Percentiles rank a stretch among this genome's conserved stretches.
Conservation (phyloP, 2,329 filamentous ascomycete species). For the Trichoderma cornu-damae region DNA sequence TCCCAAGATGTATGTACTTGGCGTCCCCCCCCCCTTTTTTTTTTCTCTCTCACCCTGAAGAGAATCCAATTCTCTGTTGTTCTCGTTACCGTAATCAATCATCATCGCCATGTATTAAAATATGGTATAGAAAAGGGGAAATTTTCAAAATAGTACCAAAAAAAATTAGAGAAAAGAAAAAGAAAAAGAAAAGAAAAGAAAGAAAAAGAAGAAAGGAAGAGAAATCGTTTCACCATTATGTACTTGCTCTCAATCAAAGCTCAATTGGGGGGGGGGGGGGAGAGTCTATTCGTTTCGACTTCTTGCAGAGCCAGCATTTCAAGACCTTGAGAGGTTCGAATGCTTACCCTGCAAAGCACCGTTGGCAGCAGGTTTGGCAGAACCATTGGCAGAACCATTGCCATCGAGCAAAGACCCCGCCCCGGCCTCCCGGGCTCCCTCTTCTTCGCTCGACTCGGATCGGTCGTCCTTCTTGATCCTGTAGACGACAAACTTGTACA, state of each 20-base stretch:
- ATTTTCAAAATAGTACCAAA: background rate
- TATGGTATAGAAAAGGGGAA: background rate
- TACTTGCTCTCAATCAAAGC: too few species aligned
- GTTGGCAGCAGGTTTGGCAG: background rate
- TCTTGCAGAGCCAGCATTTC: background rate
- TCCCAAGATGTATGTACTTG: background rate
- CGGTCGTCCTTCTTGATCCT: slow-evolving; percentile 62
- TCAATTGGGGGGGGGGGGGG: too few species aligned
- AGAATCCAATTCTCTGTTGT: background rate
- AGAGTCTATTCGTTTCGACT: too few species aligned
- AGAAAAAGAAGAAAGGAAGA: too few species aligned
- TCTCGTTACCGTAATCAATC: background rate
- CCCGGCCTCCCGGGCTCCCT: background rate
- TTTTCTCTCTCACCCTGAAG: background rate
- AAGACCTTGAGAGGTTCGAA: background rate
- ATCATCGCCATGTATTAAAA: slow-evolving; percentile 2
- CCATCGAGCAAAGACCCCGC: background rate
- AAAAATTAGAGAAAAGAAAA: background rate
- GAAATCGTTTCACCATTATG: background rate
- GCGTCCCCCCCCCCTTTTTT: too few species aligned
- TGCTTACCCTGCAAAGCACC: background rate
- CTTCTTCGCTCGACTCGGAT: slow-evolving; percentile 46
- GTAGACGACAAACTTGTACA: slow-evolving; percentile 60
- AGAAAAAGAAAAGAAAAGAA: too few species aligned
- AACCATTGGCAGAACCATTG: background rate